Percentiles rank a stretch among this genome's conserved stretches.
Conservation (phyloP, 2,329 filamentous ascomycete species). For the Bipolaris gigantea region DNA sequence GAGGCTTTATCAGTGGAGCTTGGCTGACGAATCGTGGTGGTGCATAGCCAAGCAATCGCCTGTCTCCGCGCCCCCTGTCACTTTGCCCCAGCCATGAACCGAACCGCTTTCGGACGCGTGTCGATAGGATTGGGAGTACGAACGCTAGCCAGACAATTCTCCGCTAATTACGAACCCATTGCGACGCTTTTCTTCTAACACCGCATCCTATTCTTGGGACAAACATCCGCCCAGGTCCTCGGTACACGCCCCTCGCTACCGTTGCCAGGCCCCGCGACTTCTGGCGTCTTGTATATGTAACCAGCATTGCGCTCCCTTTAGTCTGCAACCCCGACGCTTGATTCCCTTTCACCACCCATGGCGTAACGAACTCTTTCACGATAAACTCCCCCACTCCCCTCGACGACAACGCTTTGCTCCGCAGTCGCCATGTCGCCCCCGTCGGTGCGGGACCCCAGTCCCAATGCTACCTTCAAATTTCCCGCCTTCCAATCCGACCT, state of each 20-base stretch:
- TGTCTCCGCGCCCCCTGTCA: slow-evolving; percentile 17
- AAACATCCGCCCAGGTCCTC: slow-evolving; percentile 4
- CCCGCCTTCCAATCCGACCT: slow-evolving; percentile 50
- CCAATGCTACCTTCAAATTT: slow-evolving; percentile 49
- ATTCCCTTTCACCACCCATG: slow-evolving; percentile 27
- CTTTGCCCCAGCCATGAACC: slow-evolving; percentile 14
- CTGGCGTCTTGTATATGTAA: not conserved
- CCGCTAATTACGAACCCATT: slow-evolving; percentile 23
- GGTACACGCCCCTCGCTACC: slow-evolving; percentile 2
- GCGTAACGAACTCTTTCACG: slow-evolving; percentile 30
- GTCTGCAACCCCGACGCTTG: not conserved
- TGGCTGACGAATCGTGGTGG: slow-evolving; percentile 18
- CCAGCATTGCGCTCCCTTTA: slow-evolving; percentile 1
- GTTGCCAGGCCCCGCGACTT: not conserved
- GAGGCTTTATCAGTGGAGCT: slow-evolving; percentile 7
- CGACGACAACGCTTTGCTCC: slow-evolving; percentile 17
- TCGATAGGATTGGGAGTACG: slow-evolving; percentile 22
- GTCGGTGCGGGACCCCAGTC: slow-evolving; percentile 33
- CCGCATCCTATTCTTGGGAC: slow-evolving; percentile 6
- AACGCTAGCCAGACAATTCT: slow-evolving; percentile 17
- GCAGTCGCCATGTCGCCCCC: slow-evolving; percentile 35
- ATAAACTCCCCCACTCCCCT: not conserved
- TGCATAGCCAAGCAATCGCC: not conserved
- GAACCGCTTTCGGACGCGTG: slow-evolving; percentile 29
- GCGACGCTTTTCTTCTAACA: slow-evolving; percentile 22